Conservation (phyloP, 192 early-diverging fungal species). For the Cladochytrium replicatum region DNA sequence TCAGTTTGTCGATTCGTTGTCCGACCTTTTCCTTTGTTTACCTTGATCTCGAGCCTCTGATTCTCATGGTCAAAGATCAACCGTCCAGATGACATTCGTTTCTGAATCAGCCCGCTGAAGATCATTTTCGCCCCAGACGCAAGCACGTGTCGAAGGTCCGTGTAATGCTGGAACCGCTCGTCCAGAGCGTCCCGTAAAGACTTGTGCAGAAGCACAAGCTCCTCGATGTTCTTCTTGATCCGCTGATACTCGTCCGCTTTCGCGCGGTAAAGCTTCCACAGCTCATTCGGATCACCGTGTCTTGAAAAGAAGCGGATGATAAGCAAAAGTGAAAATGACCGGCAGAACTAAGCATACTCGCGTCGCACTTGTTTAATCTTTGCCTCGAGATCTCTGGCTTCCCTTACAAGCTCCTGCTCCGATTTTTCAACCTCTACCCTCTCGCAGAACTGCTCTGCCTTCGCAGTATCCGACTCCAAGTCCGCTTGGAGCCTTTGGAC, state of each 20-base stretch:
- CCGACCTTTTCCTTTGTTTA: too few relatives aligned
- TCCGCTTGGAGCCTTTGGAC: slow-evolving; percentile 1
- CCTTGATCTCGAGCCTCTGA: slow-evolving; percentile 51
- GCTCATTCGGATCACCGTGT: slow-evolving; percentile 11
- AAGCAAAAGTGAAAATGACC: too few relatives aligned
- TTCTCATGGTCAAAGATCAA: slow-evolving; percentile 65
- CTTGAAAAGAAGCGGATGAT: too few relatives aligned
- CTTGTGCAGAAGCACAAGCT: slow-evolving; percentile 1
- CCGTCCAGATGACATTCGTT: slow-evolving; percentile 74
- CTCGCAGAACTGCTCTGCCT: slow-evolving; percentile 3
- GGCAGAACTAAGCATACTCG: neutral
- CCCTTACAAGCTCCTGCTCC: slow-evolving; percentile 7
- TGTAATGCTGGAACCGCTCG: slow-evolving; percentile 52
- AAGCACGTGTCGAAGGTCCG: slow-evolving; percentile 63
- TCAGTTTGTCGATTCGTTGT: neutral
- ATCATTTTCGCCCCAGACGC: slow-evolving; percentile 57
- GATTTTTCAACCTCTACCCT: neutral
- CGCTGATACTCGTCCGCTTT: slow-evolving; percentile 8
- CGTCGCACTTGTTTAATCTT: slow-evolving; percentile 6
- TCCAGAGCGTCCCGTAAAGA: slow-evolving; percentile 45
- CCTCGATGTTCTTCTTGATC: slow-evolving; percentile 14
- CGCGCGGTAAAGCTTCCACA: slow-evolving; percentile 1
- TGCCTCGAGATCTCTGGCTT: slow-evolving; percentile 3
- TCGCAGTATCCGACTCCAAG: neutral
- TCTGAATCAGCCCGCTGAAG: slow-evolving; percentile 62